Percentiles rank a stretch among this genome's conserved stretches.
Evolutionary conservation across 495 filamentous ascomycete species (phyloP).

Genomic region (Penicillium tannophilum): DNA sequence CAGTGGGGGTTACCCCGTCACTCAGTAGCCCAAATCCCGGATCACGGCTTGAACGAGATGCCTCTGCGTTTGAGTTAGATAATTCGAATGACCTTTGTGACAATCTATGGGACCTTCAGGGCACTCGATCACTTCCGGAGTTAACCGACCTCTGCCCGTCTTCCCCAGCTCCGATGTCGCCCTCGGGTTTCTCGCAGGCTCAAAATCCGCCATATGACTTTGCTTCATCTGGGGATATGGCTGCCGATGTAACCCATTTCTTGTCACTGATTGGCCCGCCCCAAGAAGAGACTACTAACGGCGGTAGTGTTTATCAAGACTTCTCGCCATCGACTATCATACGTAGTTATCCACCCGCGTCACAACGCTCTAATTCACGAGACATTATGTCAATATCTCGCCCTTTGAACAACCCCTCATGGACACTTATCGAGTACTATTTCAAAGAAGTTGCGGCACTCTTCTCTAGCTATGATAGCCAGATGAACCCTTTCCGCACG

Average conservation of each 20-base stretch:
- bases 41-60: constrained; percentile 9
- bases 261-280: constrained; percentile 32
- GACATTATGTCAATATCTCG: constrained; percentile 40
- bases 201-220: constrained; percentile 30
- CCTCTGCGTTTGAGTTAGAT: constrained; percentile 21
- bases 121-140: constrained; percentile 36
- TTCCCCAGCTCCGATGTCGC: constrained; percentile 19
- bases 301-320: constrained; percentile 26
- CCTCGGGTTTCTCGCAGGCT: constrained; percentile 21
- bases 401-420: constrained; percentile 49
- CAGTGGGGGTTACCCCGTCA: constrained; percentile 6
- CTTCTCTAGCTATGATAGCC: constrained; percentile 61
- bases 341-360: constrained; percentile 39
- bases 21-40: constrained; percentile 12
- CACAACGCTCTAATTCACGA: constrained; percentile 22
- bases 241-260: constrained; percentile 33
- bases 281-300: constrained; percentile 22
- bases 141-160: constrained; percentile 36
- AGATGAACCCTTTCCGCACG: constrained; percentile 59
- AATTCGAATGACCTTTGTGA: constrained; percentile 29
- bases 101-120: constrained; percentile 41
- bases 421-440: constrained; percentile 61
- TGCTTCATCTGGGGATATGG: constrained; percentile 25
- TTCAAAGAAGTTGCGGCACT: constrained; percentile 60
- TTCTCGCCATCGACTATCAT: constrained; percentile 45